Conservation (phyloP, 2,329 filamentous ascomycete species). For the Trichoderma afroharzianum region DNA sequence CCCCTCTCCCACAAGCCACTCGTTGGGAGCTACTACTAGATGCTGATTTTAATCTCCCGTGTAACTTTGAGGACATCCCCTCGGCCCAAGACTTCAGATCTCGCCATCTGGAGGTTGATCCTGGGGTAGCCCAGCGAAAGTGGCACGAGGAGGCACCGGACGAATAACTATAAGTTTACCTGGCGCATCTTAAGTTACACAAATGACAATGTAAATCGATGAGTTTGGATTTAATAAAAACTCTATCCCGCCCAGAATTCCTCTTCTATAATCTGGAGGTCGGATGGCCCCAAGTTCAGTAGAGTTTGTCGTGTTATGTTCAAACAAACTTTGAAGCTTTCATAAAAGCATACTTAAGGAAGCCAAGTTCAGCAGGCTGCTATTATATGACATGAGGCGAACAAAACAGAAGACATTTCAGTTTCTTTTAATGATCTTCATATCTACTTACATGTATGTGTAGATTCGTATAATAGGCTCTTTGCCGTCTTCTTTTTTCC, state of each 20-base stretch:
- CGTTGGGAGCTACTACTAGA: accelerated
- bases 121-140: not conserved
- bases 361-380: no score
- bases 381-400: no score
- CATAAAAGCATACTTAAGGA: not conserved
- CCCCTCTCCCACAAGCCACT: accelerated
- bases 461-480: not conserved
- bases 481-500: not conserved
- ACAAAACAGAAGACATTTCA: no score
- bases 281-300: not conserved
- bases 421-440: not conserved
- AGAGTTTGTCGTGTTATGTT: not conserved
- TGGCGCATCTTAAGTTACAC: not conserved
- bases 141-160: not conserved
- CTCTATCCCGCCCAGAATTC: not conserved
- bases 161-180: not conserved
- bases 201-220: not conserved
- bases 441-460: not conserved
- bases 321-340: not conserved
- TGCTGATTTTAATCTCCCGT: no score
- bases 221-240: not conserved
- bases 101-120: not conserved
- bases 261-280: not conserved
- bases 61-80: not conserved
- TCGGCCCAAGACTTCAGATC: not conserved